Evolutionary conservation across 2,329 filamentous ascomycete species (phyloP).

Genomic region (Alternaria atra): DNA sequence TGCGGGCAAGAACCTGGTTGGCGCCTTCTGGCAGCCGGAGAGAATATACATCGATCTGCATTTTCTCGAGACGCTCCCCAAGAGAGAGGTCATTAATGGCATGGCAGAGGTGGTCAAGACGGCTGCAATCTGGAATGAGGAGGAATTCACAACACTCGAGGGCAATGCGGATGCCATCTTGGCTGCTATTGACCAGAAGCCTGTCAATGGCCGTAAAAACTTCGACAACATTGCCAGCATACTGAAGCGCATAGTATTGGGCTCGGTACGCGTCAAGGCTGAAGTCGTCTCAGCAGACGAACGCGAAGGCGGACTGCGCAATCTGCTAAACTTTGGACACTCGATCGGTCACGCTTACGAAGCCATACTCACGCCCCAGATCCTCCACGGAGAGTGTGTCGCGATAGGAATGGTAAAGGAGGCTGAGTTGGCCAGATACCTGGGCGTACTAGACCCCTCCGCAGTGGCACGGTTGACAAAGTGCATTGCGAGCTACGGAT

Average conservation of each 20-base stretch:
- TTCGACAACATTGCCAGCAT: slow-evolving; percentile 71
- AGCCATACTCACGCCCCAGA: slow-evolving; percentile 91
- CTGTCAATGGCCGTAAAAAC: slow-evolving; percentile 64
- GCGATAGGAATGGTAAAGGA: slow-evolving; percentile 99
- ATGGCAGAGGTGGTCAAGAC: slow-evolving; percentile 99
- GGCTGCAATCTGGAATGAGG: slow-evolving; percentile 92
- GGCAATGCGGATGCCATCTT: slow-evolving; percentile 81
- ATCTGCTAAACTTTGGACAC: slow-evolving; percentile 96
- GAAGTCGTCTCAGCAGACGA: slow-evolving; percentile 94
- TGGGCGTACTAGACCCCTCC: slow-evolving; percentile 84
- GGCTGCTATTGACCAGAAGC: slow-evolving; percentile 71
- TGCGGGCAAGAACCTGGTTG: slow-evolving; percentile 93
- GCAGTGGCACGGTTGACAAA: slow-evolving; percentile 91
- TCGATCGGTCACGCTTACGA: slow-evolving; percentile 98
- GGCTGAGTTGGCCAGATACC: slow-evolving; percentile 87
- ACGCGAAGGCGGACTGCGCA: slow-evolving; percentile 90
- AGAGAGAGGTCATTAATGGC: slow-evolving; percentile 94
- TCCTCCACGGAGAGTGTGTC: slow-evolving; percentile 94
- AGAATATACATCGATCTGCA: slow-evolving; percentile 93
- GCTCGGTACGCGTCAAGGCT: slow-evolving; percentile 92
- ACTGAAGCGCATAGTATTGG: slow-evolving; percentile 74
- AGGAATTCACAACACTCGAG: slow-evolving; percentile 85
- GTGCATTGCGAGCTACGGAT: slow-evolving; percentile 91
- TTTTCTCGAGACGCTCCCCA: slow-evolving; percentile 89
- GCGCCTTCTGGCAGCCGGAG: slow-evolving; percentile 94